Conservation (phyloP, 1,139 yeast genomes). For the Suhomyces ambrosiae region DNA sequence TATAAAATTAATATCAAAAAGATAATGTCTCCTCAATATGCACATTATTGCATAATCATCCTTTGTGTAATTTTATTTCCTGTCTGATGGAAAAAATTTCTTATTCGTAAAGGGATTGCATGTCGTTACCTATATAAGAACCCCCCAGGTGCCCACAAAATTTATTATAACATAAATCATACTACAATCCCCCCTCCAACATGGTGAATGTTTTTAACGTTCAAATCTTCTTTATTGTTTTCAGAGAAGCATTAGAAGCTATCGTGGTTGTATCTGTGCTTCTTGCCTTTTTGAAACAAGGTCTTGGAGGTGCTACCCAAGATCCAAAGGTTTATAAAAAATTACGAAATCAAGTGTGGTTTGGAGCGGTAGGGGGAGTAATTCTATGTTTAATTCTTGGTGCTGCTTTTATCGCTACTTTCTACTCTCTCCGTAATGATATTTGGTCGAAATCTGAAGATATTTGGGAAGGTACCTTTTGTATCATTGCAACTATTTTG, state of each 20-base stretch:
- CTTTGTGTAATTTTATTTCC: not conserved
- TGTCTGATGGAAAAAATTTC: not conserved
- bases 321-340: constrained; percentile 59
- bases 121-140: not conserved
- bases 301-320: constrained; percentile 56
- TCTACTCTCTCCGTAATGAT: constrained; percentile 26
- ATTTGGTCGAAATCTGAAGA: constrained; percentile 28
- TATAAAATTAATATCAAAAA: constrained; percentile 1
- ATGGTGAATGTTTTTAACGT: constrained; percentile 53
- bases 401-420: constrained; percentile 27
- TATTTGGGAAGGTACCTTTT: constrained; percentile 32
- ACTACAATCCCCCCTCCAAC: constrained; percentile 11
- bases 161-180: not conserved
- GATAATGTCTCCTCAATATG: not conserved
- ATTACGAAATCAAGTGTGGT: constrained; percentile 42
- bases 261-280: constrained; percentile 86
- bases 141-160: not conserved
- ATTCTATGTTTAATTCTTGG: constrained; percentile 27
- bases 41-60: not conserved
- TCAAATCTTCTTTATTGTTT: constrained; percentile 76
- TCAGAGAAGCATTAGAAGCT: constrained; percentile 91
- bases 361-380: constrained; percentile 28
- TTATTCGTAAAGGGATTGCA: not conserved
- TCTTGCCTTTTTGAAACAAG: constrained; percentile 86
- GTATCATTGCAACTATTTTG: constrained; percentile 27